Base-by-base conservation (phyloP, 176 grass and related monocot species). In the Tuctoria greenei region DNA sequence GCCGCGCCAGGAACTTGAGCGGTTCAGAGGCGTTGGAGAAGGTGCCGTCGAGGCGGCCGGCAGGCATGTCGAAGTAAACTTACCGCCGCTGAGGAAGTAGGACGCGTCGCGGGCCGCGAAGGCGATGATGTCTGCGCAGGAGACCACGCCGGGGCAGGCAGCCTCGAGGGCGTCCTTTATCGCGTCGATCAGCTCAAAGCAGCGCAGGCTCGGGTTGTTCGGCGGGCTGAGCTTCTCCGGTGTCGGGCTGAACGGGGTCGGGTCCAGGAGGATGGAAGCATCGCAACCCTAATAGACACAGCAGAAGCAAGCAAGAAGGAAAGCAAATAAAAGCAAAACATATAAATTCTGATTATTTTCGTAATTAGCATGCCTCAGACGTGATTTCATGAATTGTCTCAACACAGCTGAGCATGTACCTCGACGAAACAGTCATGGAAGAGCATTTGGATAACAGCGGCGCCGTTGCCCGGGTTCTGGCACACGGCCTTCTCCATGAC, bases 391-490 rank as follows among this genome's bases (percentile, higher is more conserved):
- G 7, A 8, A 10, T 42, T 42, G 10, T 42, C 7, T 1, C 40
- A 42, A n/a, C n/a, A 42, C 5, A 13, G 58, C 4, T 61, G 26
- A 31, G 5, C 4, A 7, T 11, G 11, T 38, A 91, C 89, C 81
- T 82, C 79, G 3, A 91, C 88, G 16, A 91, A 91, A 71, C 84
- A 91, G 73, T 91, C 84, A 18, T 91, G 88, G 84, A 91, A 91
- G 61, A 64, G 67, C 75, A 90, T 64, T 3, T 84, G 57, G 75
- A 91, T 71, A 54, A 81, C 47, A 56, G 46, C 80, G 8, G 84
- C 88, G 10, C 75, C 84, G 21, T 45, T 34, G 58, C 88, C 88
- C 4, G 61, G 74, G 46, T 81, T 59, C 18, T 61, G 2, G n/a
- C 2, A 37, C 4, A 83, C 17, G 52, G 63, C 71, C 44, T 84